Base-by-base conservation (phyloP, 2,329 filamentous ascomycete species). In the Penicillium sp. region DNA sequence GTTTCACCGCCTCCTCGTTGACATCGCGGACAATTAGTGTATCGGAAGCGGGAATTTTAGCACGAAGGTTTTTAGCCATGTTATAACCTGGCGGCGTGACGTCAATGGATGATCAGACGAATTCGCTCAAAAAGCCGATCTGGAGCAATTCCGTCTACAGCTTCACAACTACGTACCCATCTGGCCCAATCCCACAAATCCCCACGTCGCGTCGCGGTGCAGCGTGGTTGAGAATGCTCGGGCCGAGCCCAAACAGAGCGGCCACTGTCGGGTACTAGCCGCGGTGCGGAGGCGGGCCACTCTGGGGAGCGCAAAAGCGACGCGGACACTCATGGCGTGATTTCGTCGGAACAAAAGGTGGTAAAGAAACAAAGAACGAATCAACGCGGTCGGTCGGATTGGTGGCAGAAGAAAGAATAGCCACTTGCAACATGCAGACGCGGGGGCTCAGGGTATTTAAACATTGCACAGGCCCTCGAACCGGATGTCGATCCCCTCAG, bases 1-100 rank as follows among this genome's bases (percentile, higher is more conserved):
- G 80, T 63, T 83, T 75, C 1, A 83, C 81, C 3, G 84, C 80
- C 40, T 82, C 79, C 19, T 80, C 75, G 70, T 91, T 90, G 63
- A 89, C 82, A 72, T 92, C 89, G 70, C 87, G 86, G 35, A 92
- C 77, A 61, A 86, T 80, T 52, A 92, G 74, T 0, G 80, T 86
- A 72, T 92, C 89, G 10, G 82, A 80, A 25, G 80, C 76, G 3
- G 87, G 84, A 33, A 90, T 83, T 73, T 90, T 91, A 40, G 84
- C 81, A 68, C 88, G 83, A 5, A 92, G 80, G 69, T 91, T 92
- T 73, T 82, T 85, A 38, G 89, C 89, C 89, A 92, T 92, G 52
- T 87, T 85, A 66, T 87, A 91, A 52, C 89, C 88, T 89, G 55
- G 14, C 28, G n/a, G 19, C 7, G 16, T 26, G n/a, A 11, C 28